Percentiles rank a stretch among this genome's conserved stretches.
phyloP scores from a whole-genome alignment of 2,329 filamentous ascomycete genomes.

The Colletotrichum shisoi region DNA sequence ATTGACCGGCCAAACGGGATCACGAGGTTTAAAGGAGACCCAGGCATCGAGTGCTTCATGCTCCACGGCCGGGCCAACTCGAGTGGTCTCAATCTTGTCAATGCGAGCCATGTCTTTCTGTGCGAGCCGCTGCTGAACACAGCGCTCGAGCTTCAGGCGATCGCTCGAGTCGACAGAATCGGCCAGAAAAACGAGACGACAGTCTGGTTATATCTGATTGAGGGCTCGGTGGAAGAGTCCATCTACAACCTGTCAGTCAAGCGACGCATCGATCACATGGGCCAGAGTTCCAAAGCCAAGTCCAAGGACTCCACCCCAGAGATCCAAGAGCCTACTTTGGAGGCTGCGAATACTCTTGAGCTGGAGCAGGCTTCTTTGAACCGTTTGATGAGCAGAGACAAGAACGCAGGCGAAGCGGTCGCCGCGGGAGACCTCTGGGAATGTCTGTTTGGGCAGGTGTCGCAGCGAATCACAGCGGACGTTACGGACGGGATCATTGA shows the following conservation, averaged over 20 bases:
- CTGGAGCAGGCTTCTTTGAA: constrained; percentile 76
- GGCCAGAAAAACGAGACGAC: constrained; percentile 88
- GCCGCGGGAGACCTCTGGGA: constrained; percentile 82
- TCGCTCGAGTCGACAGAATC: constrained; percentile 93
- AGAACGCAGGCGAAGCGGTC: constrained; percentile 80
- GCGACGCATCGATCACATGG: constrained; percentile 80
- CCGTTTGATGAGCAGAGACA: constrained; percentile 74
- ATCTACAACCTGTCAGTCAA: constrained; percentile 88
- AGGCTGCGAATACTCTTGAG: constrained; percentile 85
- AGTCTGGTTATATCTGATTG: constrained; percentile 94
- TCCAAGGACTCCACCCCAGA: constrained; percentile 54
- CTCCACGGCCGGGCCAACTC: constrained; percentile 89
- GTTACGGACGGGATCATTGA: constrained; percentile 20
- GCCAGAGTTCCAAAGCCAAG: constrained; percentile 53
- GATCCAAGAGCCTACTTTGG: constrained; percentile 69
- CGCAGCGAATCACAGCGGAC: constrained; percentile 43
- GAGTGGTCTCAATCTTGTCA: constrained; percentile 88
- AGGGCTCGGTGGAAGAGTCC: constrained; percentile 87
- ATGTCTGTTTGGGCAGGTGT: constrained; percentile 77
- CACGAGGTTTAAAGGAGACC: constrained; percentile 77
- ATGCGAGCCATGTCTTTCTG: constrained; percentile 92
- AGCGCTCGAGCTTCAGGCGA: constrained; percentile 91
- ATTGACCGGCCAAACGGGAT: constrained; percentile 76
- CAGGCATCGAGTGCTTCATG: constrained; percentile 80
- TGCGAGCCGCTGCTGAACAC: constrained; percentile 95